Percentiles rank a stretch among this genome's conserved stretches.
Conservation (phyloP, 1,139 yeast species). For the Lizanozyma gosingica region DNA sequence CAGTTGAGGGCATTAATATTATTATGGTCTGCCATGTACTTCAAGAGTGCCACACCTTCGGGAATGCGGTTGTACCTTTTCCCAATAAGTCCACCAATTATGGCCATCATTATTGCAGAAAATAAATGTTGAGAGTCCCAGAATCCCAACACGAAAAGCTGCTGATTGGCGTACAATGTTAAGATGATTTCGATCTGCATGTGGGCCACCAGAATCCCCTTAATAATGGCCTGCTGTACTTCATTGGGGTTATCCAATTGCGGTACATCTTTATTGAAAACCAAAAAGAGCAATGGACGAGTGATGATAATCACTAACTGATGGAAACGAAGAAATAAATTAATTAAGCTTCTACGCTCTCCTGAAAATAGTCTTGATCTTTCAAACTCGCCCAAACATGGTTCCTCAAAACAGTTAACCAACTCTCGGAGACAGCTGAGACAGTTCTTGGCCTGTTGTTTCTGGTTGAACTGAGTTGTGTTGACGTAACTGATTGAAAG, state of each 20-base stretch:
- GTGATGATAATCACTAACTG: slow-evolving; percentile 36
- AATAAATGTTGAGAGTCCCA: slow-evolving; percentile 47
- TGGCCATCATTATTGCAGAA: slow-evolving; percentile 31
- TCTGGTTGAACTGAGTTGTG: slow-evolving; percentile 32
- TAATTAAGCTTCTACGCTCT: slow-evolving; percentile 24
- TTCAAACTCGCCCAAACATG: slow-evolving; percentile 18
- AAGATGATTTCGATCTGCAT: slow-evolving; percentile 31
- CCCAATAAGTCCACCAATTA: slow-evolving; percentile 31
- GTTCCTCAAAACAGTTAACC: slow-evolving; percentile 23
- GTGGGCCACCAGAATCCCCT: slow-evolving; percentile 31
- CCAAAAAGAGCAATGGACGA: slow-evolving; percentile 35
- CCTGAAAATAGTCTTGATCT: slow-evolving; percentile 14
- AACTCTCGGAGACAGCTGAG: slow-evolving; percentile 21
- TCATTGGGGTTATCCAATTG: slow-evolving; percentile 20
- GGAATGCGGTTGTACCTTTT: slow-evolving; percentile 18
- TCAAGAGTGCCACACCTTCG: slow-evolving; percentile 26
- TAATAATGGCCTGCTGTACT: slow-evolving; percentile 26
- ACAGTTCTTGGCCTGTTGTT: slow-evolving; percentile 21
- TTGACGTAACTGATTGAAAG: slow-evolving; percentile 32
- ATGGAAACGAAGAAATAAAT: slow-evolving; percentile 37
- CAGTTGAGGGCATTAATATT: slow-evolving; percentile 33
- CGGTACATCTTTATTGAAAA: slow-evolving; percentile 23
- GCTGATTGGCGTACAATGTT: slow-evolving; percentile 24
- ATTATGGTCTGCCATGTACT: slow-evolving; percentile 30
- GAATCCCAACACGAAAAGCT: slow-evolving; percentile 38